Conservation (phyloP, 2,329 filamentous ascomycete genomes). For the Colletotrichum sp. region DNA sequence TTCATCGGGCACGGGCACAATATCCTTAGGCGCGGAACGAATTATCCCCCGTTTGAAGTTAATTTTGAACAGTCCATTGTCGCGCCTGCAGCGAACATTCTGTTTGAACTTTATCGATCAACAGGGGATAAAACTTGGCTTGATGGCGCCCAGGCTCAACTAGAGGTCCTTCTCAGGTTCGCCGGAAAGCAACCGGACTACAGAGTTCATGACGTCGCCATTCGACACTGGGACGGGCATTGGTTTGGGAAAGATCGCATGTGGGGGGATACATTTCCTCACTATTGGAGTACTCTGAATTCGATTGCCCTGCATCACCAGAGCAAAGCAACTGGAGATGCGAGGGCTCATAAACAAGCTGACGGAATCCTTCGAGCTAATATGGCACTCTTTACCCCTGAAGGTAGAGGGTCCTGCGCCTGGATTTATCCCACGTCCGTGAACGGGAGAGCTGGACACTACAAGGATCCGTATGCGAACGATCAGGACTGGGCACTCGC, state of each 20-base stretch:
- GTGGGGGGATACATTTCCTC: constrained; percentile 19
- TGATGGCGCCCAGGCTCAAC: constrained; percentile 19
- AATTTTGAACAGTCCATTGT: constrained; percentile 21
- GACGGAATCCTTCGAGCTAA: constrained; percentile 5
- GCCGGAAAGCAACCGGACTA: constrained; percentile 19
- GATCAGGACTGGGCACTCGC: constrained; percentile 18
- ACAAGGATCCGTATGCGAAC: constrained; percentile 16
- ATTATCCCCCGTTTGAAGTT: constrained; percentile 16
- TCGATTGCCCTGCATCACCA: constrained; percentile 12
- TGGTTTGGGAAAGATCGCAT: constrained; percentile 21
- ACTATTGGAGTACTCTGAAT: constrained; percentile 21
- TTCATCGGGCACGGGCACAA: background rate
- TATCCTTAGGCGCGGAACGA: background rate
- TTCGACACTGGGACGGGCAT: constrained; percentile 18
- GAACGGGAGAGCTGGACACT: constrained; percentile 6
- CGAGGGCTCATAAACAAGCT: background rate
- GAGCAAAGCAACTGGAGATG: background rate
- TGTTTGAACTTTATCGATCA: constrained; percentile 54
- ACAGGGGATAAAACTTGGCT: constrained; percentile 44
- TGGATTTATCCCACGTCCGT: constrained; percentile 18
- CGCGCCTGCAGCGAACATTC: constrained; percentile 21
- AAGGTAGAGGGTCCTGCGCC: constrained; percentile 12
- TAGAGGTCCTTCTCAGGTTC: constrained; percentile 10
- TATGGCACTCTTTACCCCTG: constrained; percentile 5
- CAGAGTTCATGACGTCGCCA: constrained; percentile 14